A percentile compares a stretch with the other conserved stretches of the same genome.
phyloP scores from a whole-genome alignment of 805 yeast species.

The Metschnikowia chrysomelidarum region DNA sequence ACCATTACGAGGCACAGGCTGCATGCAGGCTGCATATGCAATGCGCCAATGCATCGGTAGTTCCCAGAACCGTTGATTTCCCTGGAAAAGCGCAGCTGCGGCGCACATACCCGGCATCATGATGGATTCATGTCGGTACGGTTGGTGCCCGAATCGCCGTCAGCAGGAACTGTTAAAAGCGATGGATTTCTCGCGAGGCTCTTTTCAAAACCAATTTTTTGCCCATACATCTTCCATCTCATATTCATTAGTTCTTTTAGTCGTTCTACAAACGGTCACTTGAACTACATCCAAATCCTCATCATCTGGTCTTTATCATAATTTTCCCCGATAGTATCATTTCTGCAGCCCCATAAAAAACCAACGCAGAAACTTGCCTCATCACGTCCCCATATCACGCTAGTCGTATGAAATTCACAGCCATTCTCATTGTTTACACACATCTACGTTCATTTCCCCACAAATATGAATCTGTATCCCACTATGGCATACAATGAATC shows the following conservation, averaged over 20 bases:
- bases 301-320: too few relatives aligned
- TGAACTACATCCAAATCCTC: too few relatives aligned
- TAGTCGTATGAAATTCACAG: too few relatives aligned
- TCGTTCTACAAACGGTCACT: too few relatives aligned
- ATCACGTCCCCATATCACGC: too few relatives aligned
- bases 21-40: constrained; percentile 2
- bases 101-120: constrained; percentile 3
- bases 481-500: too few relatives aligned
- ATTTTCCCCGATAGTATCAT: too few relatives aligned
- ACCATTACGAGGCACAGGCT: constrained; percentile 3
- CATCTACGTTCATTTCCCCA: too few relatives aligned
- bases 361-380: too few relatives aligned
- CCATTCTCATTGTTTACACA: too few relatives aligned
- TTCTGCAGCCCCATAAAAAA: too few relatives aligned
- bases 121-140: constrained; percentile 8
- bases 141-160: constrained; percentile 2
- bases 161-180: constrained; percentile 1
- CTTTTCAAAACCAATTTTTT: not conserved
- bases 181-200: constrained; percentile 3
- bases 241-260: not conserved
- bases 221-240: not conserved
- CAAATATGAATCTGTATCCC: too few relatives aligned
- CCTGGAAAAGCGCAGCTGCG: constrained; percentile 3
- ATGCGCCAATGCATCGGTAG: constrained; percentile 3
- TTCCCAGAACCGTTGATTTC: constrained; percentile 6